Evolutionary conservation across 768 basidiomycete genomes (phyloP).

Genomic region (Inosperma sp.): DNA sequence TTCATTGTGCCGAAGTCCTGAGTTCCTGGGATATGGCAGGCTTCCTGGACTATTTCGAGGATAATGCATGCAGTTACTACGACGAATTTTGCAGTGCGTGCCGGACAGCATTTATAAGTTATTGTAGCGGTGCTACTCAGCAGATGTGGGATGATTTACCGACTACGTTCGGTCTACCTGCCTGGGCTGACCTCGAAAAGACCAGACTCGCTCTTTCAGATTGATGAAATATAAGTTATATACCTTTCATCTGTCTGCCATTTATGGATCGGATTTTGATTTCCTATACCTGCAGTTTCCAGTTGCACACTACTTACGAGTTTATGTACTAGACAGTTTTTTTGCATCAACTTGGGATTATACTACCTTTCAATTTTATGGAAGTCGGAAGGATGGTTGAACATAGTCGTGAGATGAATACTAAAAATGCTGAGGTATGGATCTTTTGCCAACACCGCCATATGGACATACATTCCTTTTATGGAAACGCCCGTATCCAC

Average conservation of each 20-base stretch:
- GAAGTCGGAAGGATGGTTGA: too few species aligned
- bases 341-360: too few species aligned
- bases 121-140: slow-evolving; percentile 19
- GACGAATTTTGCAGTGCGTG: slow-evolving; percentile 25
- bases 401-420: too few species aligned
- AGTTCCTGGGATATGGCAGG: slow-evolving; percentile 30
- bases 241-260: too few species aligned
- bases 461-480: too few species aligned
- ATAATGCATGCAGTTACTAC: slow-evolving; percentile 21
- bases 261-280: background rate
- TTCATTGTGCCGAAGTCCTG: slow-evolving; percentile 23
- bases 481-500: too few species aligned
- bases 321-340: too few species aligned
- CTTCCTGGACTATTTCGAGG: slow-evolving; percentile 31
- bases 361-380: too few species aligned
- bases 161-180: slow-evolving; percentile 26
- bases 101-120: slow-evolving; percentile 15
- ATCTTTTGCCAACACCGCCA: too few species aligned
- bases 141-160: slow-evolving; percentile 32
- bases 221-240: slow-evolving; percentile 9
- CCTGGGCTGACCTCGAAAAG: slow-evolving; percentile 28
- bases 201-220: slow-evolving; percentile 19
- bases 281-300: background rate
- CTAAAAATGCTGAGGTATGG: too few species aligned
- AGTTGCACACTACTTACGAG: too few species aligned